A percentile compares a stretch with the other conserved stretches of the same genome.
Conservation (phyloP, 2,329 filamentous ascomycete species). For the Pseudogymnoascus sp. region DNA sequence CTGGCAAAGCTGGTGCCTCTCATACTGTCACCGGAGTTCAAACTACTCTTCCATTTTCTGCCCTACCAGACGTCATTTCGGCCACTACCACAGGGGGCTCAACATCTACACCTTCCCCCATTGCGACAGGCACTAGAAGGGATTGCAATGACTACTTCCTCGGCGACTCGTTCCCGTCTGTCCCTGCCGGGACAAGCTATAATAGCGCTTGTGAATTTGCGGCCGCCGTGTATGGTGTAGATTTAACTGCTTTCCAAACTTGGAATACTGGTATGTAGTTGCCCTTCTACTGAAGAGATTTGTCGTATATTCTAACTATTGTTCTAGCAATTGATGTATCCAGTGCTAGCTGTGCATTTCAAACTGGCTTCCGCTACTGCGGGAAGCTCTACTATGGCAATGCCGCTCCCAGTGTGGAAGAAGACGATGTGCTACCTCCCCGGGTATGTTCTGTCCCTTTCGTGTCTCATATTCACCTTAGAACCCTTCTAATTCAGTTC, state of each 20-base stretch:
- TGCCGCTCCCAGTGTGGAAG: neutral
- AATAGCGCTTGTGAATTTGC: constrained; percentile 11
- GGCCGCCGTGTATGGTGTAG: neutral
- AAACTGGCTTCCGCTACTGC: constrained; percentile 9
- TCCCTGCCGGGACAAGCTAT: constrained; percentile 11
- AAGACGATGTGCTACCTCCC: neutral
- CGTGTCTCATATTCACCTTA: neutral
- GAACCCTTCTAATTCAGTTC: neutral
- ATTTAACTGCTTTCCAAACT: constrained; percentile 2
- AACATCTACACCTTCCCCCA: constrained; percentile 14
- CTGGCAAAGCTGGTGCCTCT: constrained; percentile 10
- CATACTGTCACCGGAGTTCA: constrained; percentile 11
- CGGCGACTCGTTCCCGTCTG: constrained; percentile 18
- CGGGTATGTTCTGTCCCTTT: neutral
- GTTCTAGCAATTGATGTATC: neutral
- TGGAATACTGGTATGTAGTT: constrained; percentile 10
- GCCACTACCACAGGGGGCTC: constrained; percentile 8
- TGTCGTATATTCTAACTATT: neutral
- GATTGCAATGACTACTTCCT: constrained; percentile 22
- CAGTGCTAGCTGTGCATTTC: neutral
- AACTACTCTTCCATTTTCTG: constrained; percentile 8
- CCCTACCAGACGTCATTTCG: neutral
- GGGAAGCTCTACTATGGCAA: neutral
- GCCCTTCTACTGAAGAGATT: neutral
- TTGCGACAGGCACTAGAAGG: constrained; percentile 20